These are phyloP conservation scores for Cardamine occulta DNA, from an alignment of 345 rosid species.

Conservation along the genomic window DNA sequence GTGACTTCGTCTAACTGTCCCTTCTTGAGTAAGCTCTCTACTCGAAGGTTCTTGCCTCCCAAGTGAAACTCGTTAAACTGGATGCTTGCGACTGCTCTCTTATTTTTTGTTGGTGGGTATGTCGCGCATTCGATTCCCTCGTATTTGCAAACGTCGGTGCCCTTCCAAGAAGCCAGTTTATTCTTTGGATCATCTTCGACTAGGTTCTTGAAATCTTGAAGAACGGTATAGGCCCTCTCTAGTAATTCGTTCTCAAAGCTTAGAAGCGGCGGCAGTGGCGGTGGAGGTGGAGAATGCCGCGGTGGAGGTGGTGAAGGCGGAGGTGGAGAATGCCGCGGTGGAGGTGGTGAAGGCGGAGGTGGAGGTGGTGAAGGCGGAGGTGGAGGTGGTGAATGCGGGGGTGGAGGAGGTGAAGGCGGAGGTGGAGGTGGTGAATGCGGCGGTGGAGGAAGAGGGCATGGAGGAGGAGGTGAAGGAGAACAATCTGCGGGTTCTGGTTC, in stretches of 20 bases:
- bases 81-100: constrained; percentile 65
- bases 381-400: background rate
- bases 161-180: constrained; percentile 60
- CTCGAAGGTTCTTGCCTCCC: constrained; percentile 50
- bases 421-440: background rate
- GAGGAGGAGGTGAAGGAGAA: constrained; percentile 31
- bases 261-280: no score
- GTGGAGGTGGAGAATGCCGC: background rate
- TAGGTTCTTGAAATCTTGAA: constrained; percentile 56
- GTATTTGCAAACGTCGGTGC: constrained; percentile 66
- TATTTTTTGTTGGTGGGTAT: constrained; percentile 52
- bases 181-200: constrained; percentile 57
- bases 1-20: constrained; percentile 63
- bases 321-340: background rate
- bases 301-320: no score
- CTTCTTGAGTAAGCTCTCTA: constrained; percentile 60
- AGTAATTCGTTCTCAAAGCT: no score
- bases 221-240: constrained; percentile 46
- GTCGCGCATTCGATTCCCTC: constrained; percentile 64
- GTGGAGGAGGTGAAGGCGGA: background rate
- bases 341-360: background rate
- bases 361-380: background rate
- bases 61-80: constrained; percentile 77
- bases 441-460: constrained; percentile 8
- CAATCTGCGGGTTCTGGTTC: constrained; percentile 32